Base-by-base conservation (phyloP, 768 basidiomycete species). In the Gautieria morchelliformis region DNA sequence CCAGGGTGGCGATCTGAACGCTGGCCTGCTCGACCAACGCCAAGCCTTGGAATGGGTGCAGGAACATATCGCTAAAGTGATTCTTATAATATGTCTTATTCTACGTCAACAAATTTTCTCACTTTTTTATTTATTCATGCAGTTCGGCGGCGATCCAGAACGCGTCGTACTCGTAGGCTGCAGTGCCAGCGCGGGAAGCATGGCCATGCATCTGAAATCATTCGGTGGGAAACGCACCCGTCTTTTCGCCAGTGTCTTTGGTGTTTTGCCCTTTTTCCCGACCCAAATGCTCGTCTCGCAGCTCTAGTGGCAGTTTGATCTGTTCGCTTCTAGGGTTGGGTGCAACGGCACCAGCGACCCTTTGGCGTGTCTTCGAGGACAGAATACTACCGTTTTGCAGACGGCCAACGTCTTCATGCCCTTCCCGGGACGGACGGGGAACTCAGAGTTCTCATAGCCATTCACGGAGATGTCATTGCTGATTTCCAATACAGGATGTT, bases 321-420 rank as follows among this genome's bases (percentile, higher is more conserved):
- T 52, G 5, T 56, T 37, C 30, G 57, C 51, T 6, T 58, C 57
- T 11, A 20, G 51, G 20, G 22, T 82, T 81, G 63, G 87, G 88
- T 58, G 76, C 84, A 52, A 81, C 87, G 39, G 72, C 78, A 56
- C 69, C 72, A 44, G 85, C 83, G 27, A 85, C 82, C 72, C 63
- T 22, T 69, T 73, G 52, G 62, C 63, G 63, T 63, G 12, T 65
- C 66, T 52, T 69, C 68, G 52, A 69, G 69, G 24, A 70, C 60
- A 14, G 70, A 67, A 22, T 30, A 54, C 32, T 11, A 73, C 66
- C 52, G 73, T 64, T 8, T 58, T 70, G 48, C 74, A 64, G 30
- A 66, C 66, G 53, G 73, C 69, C 17, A 74, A 66, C 41, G 64
- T 64, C 45, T 62, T 56, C 0, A 69, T 65, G 45, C 70, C 66